phyloP scores from a whole-genome alignment of 768 basidiomycete species.

The Jaapia argillacea region DNA sequence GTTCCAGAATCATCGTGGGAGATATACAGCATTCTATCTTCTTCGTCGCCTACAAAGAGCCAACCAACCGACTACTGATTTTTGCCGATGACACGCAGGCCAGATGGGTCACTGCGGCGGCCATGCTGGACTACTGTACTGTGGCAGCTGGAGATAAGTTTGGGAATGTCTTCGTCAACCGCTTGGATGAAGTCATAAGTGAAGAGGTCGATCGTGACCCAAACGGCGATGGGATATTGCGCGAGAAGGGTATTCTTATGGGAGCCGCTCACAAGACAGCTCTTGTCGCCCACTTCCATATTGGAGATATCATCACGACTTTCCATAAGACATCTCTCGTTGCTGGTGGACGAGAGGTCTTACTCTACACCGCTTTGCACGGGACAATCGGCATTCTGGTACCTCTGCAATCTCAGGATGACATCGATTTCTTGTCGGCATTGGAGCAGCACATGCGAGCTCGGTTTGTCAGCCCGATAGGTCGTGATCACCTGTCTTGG shows the following conservation, averaged over 20 bases:
- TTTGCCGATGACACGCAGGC: constrained; percentile 94
- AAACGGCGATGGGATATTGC: constrained; percentile 90
- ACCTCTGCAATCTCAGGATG: constrained; percentile 94
- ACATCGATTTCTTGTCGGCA: constrained; percentile 97
- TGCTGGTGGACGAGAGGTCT: constrained; percentile 91
- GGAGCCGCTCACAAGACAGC: constrained; percentile 95
- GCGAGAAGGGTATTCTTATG: constrained; percentile 90
- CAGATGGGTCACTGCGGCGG: constrained; percentile 80
- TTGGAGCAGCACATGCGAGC: constrained; percentile 92
- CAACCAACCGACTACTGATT: constrained; percentile 85
- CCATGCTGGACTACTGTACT: constrained; percentile 97
- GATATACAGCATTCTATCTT: constrained; percentile 96
- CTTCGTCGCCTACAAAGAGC: constrained; percentile 87
- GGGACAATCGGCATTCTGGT: constrained; percentile 93
- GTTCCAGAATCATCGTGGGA: constrained; percentile 89
- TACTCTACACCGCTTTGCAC: constrained; percentile 89
- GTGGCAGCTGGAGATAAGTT: constrained; percentile 91
- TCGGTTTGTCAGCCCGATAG: constrained; percentile 81
- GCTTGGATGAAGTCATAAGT: constrained; percentile 74
- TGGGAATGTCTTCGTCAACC: constrained; percentile 92
- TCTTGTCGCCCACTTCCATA: constrained; percentile 83
- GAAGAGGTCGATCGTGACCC: constrained; percentile 96
- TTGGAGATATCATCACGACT: constrained; percentile 86
- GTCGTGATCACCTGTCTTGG: constrained; percentile 91
- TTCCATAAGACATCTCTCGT: constrained; percentile 88